Base-by-base conservation (phyloP, 176 grass and related monocot genomes). In the Rhynchospora pubera region DNA sequence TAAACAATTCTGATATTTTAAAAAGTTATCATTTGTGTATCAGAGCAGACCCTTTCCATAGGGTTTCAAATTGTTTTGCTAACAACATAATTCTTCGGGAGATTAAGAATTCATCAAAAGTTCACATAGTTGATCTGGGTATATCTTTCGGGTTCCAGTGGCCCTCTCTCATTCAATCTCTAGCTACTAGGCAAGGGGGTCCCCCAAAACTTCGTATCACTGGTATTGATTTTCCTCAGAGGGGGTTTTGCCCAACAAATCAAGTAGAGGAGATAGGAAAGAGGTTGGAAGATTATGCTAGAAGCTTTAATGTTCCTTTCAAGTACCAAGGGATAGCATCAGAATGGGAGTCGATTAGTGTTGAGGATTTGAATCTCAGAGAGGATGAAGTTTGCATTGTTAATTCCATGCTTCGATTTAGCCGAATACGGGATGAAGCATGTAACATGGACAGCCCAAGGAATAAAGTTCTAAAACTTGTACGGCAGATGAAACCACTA, bases 61-160 rank as follows among this genome's bases (percentile, higher is more conserved):
- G 77, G 55, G 65, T 86, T 52, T 61, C 90, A 48, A 63, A 73
- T 5, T 87, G 81, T 77, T 92, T 87, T 62, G 48, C 90, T 2
- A 90, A 92, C 76, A 89, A 78, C 56, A 90, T 82, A 6, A 92
- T 96, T 39, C 43, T 90, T 34, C 79, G 89, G 23, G 74, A 66
- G 13, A 69, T 88, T 15, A 80, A 84, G 32, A 84, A 79, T 67
- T 82, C 83, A 48, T 24, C 82, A n/a, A 82, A 18, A 67, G 60
- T 92, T 15, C 93, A 96, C 78, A 92, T 96, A 43, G 85, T 96
- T 22, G 90, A 96, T 85, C 92, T 96, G 57, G 90, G 93, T 13
- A 89, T 92, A 50, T 86, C 39, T 71, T 89, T 79, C 79, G 90
- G 93, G 26, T 96, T 92, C 62, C 93, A 96, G 39, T 96, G 93